These are phyloP conservation scores for Angophora floribunda DNA, from an alignment of 345 rosid species.

Conservation along the genomic window DNA sequence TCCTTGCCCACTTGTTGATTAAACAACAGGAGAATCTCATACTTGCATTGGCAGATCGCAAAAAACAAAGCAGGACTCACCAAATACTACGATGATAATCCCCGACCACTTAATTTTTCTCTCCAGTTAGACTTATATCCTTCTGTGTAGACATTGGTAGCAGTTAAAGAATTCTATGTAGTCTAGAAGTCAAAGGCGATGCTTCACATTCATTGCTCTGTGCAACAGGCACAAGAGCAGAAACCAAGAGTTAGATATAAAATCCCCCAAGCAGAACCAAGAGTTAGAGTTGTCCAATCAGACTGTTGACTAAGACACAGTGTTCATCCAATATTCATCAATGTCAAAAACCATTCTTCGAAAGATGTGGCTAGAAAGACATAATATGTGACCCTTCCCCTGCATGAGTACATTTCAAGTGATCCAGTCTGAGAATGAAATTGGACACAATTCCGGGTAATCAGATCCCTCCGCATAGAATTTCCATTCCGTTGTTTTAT, in stretches of 20 bases:
- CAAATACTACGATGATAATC: not conserved
- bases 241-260: not conserved
- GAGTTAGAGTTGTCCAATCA: not conserved
- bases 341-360: not conserved
- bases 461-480: not conserved
- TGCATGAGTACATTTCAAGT: not conserved
- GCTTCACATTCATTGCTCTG: not conserved
- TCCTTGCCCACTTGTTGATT: not conserved
- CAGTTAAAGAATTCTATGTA: not conserved
- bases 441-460: not conserved
- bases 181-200: not conserved
- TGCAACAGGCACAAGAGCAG: not conserved
- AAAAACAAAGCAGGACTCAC: not conserved
- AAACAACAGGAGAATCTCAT: not conserved
- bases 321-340: not conserved
- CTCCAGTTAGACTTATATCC: not conserved
- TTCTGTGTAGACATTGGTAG: not conserved
- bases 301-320: not conserved
- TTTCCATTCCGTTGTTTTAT: not conserved
- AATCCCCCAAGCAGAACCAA: not conserved
- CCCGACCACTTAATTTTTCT: not conserved
- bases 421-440: not conserved
- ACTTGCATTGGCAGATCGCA: no score
- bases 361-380: not conserved
- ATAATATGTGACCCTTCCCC: not conserved